These are phyloP conservation scores for Penicillium soppii DNA, from an alignment of 495 filamentous ascomycete genomes.

Conservation along the genomic window DNA sequence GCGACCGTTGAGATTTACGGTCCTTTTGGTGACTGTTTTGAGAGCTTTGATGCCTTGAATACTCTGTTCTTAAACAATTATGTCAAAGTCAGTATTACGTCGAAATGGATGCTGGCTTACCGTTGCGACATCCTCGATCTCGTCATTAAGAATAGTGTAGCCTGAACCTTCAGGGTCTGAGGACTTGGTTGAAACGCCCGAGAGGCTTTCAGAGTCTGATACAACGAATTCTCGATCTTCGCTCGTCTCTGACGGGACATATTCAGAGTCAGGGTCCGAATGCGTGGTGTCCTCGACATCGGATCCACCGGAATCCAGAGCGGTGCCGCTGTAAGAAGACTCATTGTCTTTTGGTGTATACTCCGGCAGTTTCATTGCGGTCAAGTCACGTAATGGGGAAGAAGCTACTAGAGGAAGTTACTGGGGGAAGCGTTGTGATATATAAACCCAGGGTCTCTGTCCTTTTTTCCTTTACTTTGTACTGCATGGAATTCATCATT, in stretches of 20 bases:
- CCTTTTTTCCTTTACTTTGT: no score
- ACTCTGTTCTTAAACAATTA: neutral
- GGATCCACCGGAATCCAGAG: neutral
- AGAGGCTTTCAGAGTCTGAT: slow-evolving; percentile 4
- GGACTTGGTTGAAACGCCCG: neutral
- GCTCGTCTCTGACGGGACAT: slow-evolving; percentile 9
- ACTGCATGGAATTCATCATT: no score
- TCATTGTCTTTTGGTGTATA: no score
- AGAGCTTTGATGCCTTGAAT: neutral
- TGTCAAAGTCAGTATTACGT: neutral
- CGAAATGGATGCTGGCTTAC: neutral
- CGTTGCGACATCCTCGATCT: neutral
- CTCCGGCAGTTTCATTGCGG: no score
- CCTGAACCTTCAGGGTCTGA: neutral
- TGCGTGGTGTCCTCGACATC: neutral
- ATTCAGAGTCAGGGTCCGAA: neutral
- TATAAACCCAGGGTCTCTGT: no score
- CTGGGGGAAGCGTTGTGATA: no score
- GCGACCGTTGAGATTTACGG: neutral
- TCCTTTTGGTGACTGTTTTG: slow-evolving; percentile 1
- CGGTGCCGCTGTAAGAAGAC: neutral
- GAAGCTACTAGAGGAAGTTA: no score
- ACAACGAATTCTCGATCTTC: slow-evolving; percentile 10
- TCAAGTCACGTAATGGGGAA: no score
- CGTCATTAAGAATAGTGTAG: neutral